Evolutionary conservation across 2,329 filamentous ascomycete genomes (phyloP), one percentile per base, ranked within the genome.

Genomic region (Pseudogymnoascus sp.): DNA sequence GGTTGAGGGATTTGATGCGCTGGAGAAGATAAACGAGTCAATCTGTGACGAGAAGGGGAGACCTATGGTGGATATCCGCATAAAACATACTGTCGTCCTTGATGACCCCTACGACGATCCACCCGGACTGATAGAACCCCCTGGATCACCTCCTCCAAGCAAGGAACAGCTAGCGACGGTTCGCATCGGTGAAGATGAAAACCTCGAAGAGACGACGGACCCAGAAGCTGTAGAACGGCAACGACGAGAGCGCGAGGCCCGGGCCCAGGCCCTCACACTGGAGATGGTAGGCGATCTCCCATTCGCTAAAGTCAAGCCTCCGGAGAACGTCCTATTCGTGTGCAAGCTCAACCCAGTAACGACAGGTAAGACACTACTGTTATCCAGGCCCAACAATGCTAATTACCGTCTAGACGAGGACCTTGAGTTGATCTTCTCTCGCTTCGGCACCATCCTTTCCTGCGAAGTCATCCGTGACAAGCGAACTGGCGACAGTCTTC

Each of bases 321-420:
- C 94, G 0, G 94, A 99, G 77, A 97, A 99, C 74, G 87, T 99
- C 12, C 81, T 99, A 1, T 99, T 99, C 72, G 92, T 99, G 45
- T 99, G 94, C 87, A 99, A 99, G 74, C 81, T 99, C 45, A 99
- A 99, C 69, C 94, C 94, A 0, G 92, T 99, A 55, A 99, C 94
- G 8, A 89, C 90, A 71, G 80, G 80, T 81, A 72, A 65, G 71
- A 68, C 2, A 35, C 29, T 61, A 36, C 33, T 39, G 15, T 31
- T 31, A 18, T 48, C 29, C 12, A 35, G 45, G 13, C 33, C 45
- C 45, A 42, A 60, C 21, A 37, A 55, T 65, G 18, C 60, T 64
- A 67, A 64, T 62, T 29, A 33, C 52, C 40, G 7, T 59, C 4
- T 66, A 80, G 93, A 97, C 71, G 89, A 96, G 70, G 94, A 99